phyloP scores from a whole-genome alignment of 2,329 filamentous ascomycete species.

The Alternaria triticimaculans region DNA sequence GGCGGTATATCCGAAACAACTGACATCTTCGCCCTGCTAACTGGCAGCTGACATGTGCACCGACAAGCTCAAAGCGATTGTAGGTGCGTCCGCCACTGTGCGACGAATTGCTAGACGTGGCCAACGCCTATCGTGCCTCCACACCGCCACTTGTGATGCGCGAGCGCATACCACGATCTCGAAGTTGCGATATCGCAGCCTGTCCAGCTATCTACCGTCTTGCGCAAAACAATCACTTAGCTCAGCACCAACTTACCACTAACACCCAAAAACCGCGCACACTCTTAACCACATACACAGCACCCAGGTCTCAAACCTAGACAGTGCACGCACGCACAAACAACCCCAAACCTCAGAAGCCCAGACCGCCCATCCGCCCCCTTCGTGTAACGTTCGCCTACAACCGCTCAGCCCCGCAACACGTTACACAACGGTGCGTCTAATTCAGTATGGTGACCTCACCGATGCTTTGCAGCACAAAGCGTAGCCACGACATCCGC shows the following conservation, averaged over 20 bases:
- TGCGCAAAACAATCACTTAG: neutral
- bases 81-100: conserved; percentile 12
- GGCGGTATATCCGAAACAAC: conserved; percentile 5
- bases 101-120: neutral
- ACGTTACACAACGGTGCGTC: neutral
- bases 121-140: conserved; percentile 21
- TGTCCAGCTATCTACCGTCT: neutral
- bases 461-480: neutral
- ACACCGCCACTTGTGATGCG: conserved; percentile 22
- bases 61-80: conserved; percentile 5
- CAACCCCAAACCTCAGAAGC: neutral
- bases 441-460: neutral
- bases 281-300: too few species aligned
- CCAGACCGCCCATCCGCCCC: neutral
- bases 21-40: conserved; percentile 4
- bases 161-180: conserved; percentile 1
- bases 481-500: neutral
- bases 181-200: conserved; percentile 6
- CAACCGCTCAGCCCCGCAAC: neutral
- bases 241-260: neutral
- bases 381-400: conserved; percentile 16
- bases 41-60: conserved; percentile 23
- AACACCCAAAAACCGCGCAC: neutral
- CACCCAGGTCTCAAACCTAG: neutral
- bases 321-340: neutral